Base-by-base conservation (phyloP, 1,284 basidiomycete genomes). In the Vanrija sp. region DNA sequence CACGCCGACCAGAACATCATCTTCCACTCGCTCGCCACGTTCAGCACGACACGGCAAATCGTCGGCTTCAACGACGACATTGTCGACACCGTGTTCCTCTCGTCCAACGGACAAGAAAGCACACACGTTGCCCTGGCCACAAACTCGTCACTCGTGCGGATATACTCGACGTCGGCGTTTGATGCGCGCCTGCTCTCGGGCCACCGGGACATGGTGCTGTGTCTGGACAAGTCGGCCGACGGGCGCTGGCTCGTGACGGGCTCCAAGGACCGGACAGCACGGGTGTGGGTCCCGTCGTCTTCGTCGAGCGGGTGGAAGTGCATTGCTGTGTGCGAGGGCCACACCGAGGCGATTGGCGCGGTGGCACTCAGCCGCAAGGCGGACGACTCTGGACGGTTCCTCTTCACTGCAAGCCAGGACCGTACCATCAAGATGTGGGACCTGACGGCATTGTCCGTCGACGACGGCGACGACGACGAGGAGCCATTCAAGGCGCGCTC, bases 391-490 rank as follows among this genome's bases (percentile, higher is more conserved):
- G 41, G 49, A 5, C 64, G 61, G 78, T 93, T 95, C 76, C 80
- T 94, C 79, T 87, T 95, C 67, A 96, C 93, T 5, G 96, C 93
- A 18, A 90, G 88, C 67, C 94, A 98, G 76, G 96, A 99, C 72
- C 85, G 91, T 25, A 98, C 96, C 3, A 88, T 97, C 73, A 99
- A 99, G 76, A 86, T 98, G 83, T 99, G 96, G 96, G 94, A 98
- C 75, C 75, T 96, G 15, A 80, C 83, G 0, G 67, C 54, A 66
- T 22, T 88, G 5, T 75, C 81, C 45, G 19, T 39, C 42, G 48
- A 49, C 48, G 48, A 24, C 9, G 42, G 42, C 36, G 49, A 43
- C 6, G 51, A 63, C 35, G 48, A 16, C 4, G 61, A 16, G 59
- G 59, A 27, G 51, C 69, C 77, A 8, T 56, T 80, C 16, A 84